Evolutionary conservation across 768 basidiomycete species (phyloP), one percentile per base, ranked within the genome.

Genomic region (Stropharia rugosoannulata): DNA sequence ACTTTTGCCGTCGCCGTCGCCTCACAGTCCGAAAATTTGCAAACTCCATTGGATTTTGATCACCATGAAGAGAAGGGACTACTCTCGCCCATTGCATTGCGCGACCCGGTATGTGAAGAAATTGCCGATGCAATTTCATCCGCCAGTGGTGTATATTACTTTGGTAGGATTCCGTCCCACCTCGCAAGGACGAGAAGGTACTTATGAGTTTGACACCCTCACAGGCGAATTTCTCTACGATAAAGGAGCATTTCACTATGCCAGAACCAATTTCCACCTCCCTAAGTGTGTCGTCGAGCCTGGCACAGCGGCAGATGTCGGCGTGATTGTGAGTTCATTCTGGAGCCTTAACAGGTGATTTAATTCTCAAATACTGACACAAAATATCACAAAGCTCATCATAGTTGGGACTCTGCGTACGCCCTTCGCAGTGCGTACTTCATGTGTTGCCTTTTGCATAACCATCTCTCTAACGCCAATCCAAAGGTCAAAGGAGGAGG

Each of bases 401-500:
- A 77, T 83, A 32, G 55, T 86, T 3, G 78, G 72, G 2, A 64
- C 60, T 13, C 77, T 73, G 0, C 52, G 64, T 27, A 82, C 80
- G 1, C 75, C 81, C 1, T 86, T 87, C 56, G 84, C 83, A 7
- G 85, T 84, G 47, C 22, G 22, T 22, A 22, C 22, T 4, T 45
- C 69, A 27, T 10, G 25, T 32, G 29, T 32, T 39, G n/a, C 16
- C 29, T 27, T 38, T 13, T 6, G 8, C 6, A 36, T 35, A 18
- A 13, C 15, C 40, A 36, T 43, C 10, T 12, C 6, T 18, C 59
- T 10, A 13, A 25, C 7, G 36, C 9, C 32, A 9, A 25, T 19
- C 51, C 49, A 29, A 45, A 84, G 84, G 76, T 86, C 51, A 87
- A 84, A 64, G 79, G 84, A 16, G 85, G 82, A 13, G 85, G 85